Percentiles rank a stretch among this genome's conserved stretches.
Conservation (phyloP, 805 yeast species). For the Saccharomycopsis schoenii region DNA sequence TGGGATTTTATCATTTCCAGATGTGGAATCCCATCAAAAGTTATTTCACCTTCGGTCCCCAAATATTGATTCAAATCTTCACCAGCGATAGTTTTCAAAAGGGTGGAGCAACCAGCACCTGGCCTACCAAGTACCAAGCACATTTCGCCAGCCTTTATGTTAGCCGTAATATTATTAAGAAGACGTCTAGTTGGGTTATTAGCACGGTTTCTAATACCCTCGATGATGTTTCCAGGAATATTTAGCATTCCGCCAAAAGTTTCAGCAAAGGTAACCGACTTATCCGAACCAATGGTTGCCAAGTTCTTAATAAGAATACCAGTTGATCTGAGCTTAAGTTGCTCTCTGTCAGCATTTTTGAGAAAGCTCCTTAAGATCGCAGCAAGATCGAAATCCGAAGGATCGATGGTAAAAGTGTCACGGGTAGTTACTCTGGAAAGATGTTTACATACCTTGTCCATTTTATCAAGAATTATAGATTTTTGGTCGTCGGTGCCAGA, state of each 20-base stretch:
- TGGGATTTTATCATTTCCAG: conserved; percentile 36
- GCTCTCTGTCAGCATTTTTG: conserved; percentile 14
- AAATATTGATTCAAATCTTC: conserved; percentile 30
- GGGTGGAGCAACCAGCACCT: conserved; percentile 56
- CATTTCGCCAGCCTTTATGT: conserved; percentile 42
- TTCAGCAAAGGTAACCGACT: conserved; percentile 43
- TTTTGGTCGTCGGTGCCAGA: not conserved
- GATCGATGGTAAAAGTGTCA: conserved; percentile 22
- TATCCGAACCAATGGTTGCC: conserved; percentile 40
- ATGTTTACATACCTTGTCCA: conserved; percentile 10
- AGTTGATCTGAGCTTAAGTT: conserved; percentile 24
- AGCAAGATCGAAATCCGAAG: conserved; percentile 33
- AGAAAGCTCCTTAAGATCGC: conserved; percentile 30
- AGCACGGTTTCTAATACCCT: conserved; percentile 22
- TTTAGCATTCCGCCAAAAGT: conserved; percentile 26
- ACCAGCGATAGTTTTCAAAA: conserved; percentile 38
- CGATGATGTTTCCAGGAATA: conserved; percentile 10
- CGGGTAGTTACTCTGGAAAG: conserved; percentile 15
- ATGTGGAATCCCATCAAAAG: conserved; percentile 42
- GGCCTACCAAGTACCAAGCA: conserved; percentile 46
- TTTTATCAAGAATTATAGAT: not conserved
- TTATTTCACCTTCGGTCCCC: conserved; percentile 31
- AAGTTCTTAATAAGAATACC: conserved; percentile 35
- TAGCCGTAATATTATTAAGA: conserved; percentile 34
- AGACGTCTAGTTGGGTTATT: conserved; percentile 25